A percentile compares a stretch with the other conserved stretches of the same genome.
phyloP scores from a whole-genome alignment of 345 rosid species.

The Boechera retrofracta region DNA sequence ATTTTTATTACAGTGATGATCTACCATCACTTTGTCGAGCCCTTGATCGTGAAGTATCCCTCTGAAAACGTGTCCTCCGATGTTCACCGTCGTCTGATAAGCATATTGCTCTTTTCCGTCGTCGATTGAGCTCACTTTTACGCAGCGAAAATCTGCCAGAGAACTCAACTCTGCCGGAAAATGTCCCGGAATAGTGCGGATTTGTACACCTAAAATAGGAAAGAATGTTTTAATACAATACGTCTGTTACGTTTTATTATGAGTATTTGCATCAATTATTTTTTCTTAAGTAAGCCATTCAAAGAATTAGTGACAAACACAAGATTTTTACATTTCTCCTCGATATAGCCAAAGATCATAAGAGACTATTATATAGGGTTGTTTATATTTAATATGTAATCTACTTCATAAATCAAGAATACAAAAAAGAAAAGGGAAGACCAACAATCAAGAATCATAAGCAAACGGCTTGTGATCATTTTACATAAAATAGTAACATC shows the following conservation, averaged over 20 bases:
- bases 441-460: background rate
- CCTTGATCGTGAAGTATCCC: slow-evolving; percentile 75
- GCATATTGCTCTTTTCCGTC: slow-evolving; percentile 53
- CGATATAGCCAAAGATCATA: slow-evolving; percentile 6
- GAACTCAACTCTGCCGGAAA: slow-evolving; percentile 60
- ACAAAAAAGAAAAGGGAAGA: background rate
- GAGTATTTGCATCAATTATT: background rate
- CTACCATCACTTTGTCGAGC: slow-evolving; percentile 43
- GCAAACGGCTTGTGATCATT: slow-evolving; percentile 3
- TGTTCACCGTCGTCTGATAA: slow-evolving; percentile 53
- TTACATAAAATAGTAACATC: background rate
- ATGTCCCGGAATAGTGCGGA: slow-evolving; percentile 35
- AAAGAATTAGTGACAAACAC: slow-evolving; percentile 3
- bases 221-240: background rate
- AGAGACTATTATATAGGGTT: background rate
- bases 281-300: background rate
- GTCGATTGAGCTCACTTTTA: slow-evolving; percentile 55
- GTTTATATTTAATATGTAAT: background rate
- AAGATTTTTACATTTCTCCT: slow-evolving; percentile 4
- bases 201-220: slow-evolving; percentile 54
- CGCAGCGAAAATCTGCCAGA: slow-evolving; percentile 54
- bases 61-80: slow-evolving; percentile 65
- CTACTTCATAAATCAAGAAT: background rate
- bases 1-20: slow-evolving; percentile 28
- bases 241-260: background rate